Base-by-base conservation (phyloP, 169 alveolate genomes). In the Plasmodium berghei region DNA sequence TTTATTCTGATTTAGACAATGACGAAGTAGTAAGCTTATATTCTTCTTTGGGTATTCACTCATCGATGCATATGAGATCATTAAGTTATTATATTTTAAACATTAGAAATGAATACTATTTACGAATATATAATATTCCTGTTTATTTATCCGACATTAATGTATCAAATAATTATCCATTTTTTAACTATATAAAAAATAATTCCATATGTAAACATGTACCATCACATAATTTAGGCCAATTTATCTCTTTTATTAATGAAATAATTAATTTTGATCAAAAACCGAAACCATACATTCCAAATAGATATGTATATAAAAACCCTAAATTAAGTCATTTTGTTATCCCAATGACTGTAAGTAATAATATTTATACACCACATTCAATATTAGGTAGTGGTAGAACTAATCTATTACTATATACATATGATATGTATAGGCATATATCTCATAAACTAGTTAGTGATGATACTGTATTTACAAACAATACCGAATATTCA, bases 1-100 rank as follows among this genome's bases (percentile, higher is more conserved):
- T 42, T 58, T 85, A 85, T 59, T 42, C 91, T 22, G 91, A 85
- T 85, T 70, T 85, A 40, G 91, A 85, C 52, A 85, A 69, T 85
- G 91, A 85, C 46, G 91, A 85, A 46, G 0, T 85, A 1, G 49
- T 71, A 18, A 85, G 87, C 46, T 46, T 85, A 26, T 56, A 85
- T 55, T 46, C 75, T 9, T 46, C 70, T 62, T 71, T 85, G 48
- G 91, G 75, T 9, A 59, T 85, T 58, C 87, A 85, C 69, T 85
- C 91, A 0, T n/a, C 73, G 8, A 2, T 70, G 10, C 71, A 70
- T 61, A 85, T 85, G 91, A 85, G 91, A 70, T 70, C 87, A 24
- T 62, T 85, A 58, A 48, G 64, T 42, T 85, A 85, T 52, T 85
- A 69, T 61, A 8, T 85, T 24, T 70, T 85, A 73, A 85, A 85